phyloP scores from a whole-genome alignment of 805 yeast genomes.

The Wickerhamomyces tratensis region DNA sequence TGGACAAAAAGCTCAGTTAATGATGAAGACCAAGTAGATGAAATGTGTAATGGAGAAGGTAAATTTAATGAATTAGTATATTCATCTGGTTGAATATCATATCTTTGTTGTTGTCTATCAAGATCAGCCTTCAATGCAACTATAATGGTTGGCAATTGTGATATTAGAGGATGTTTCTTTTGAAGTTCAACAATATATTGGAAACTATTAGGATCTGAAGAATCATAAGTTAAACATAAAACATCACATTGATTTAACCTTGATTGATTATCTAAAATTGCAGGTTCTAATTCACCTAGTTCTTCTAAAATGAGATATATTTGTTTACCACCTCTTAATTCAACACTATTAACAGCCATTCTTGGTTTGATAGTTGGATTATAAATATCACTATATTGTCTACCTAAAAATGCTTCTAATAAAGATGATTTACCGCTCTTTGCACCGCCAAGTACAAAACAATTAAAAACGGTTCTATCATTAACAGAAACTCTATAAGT shows the following conservation, averaged over 20 bases:
- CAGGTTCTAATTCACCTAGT: constrained; percentile 77
- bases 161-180: constrained; percentile 42
- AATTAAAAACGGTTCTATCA: constrained; percentile 88
- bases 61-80: constrained; percentile 58
- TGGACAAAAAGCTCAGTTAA: constrained; percentile 78
- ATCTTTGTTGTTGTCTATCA: constrained; percentile 91
- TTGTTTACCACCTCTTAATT: constrained; percentile 89
- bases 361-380: constrained; percentile 78
- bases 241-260: constrained; percentile 85
- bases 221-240: constrained; percentile 81
- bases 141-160: constrained; percentile 70
- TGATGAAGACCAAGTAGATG: constrained; percentile 85
- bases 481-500: constrained; percentile 56
- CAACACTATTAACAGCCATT: constrained; percentile 86
- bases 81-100: constrained; percentile 78
- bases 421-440: constrained; percentile 84
- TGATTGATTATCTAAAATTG: constrained; percentile 59
- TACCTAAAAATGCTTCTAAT: constrained; percentile 70
- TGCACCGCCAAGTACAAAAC: constrained; percentile 79
- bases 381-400: constrained; percentile 59
- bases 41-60: constrained; percentile 82
- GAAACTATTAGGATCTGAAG: constrained; percentile 93
- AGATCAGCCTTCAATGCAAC: constrained; percentile 94
- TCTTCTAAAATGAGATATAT: constrained; percentile 89
- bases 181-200: constrained; percentile 70